These are phyloP conservation scores for Aspergillus glaucus DNA, from an alignment of 2,329 filamentous ascomycete species.

Conservation along the genomic window DNA sequence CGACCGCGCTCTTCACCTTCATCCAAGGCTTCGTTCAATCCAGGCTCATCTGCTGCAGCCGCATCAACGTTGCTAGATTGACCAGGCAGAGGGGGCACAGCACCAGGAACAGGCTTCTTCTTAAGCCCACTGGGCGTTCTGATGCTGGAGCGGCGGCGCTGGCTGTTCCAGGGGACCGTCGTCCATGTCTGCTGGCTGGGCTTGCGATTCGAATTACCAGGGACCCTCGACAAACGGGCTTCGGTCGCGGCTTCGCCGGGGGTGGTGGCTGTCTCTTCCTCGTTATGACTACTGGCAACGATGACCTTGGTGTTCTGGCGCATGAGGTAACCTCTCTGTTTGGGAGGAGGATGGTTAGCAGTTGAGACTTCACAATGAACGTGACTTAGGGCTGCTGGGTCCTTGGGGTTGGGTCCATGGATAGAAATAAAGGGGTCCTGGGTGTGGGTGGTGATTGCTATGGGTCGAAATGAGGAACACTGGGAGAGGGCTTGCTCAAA, in stretches of 20 bases:
- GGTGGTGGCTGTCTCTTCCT: constrained; percentile 43
- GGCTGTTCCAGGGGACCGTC: constrained; percentile 92
- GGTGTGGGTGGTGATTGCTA: constrained; percentile 5
- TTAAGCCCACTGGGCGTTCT: constrained; percentile 53
- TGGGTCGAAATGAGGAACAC: constrained; percentile 16
- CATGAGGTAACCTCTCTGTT: constrained; percentile 97
- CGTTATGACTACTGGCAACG: constrained; percentile 70
- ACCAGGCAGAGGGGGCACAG: constrained; percentile 77
- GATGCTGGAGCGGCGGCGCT: constrained; percentile 61
- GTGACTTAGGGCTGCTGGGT: constrained; percentile 5
- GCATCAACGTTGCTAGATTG: constrained; percentile 70
- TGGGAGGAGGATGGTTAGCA: constrained; percentile 59
- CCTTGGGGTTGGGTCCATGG: constrained; percentile 14
- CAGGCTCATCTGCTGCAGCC: constrained; percentile 58
- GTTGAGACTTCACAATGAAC: constrained; percentile 25
- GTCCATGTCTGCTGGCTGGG: constrained; percentile 86
- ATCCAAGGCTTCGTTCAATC: constrained; percentile 55
- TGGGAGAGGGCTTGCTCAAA: constrained; percentile 43
- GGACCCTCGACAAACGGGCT: constrained; percentile 50
- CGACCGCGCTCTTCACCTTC: constrained; percentile 83
- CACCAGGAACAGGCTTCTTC: constrained; percentile 56
- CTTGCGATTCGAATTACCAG: constrained; percentile 67
- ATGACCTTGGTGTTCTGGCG: constrained; percentile 97
- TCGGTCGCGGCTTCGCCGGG: constrained; percentile 20
- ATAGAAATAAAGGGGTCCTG: constrained; percentile 4